Percentiles rank a stretch among this genome's conserved stretches.
phyloP scores from a whole-genome alignment of 352 stramenopile species.

The Phytophthora pinifolia region DNA sequence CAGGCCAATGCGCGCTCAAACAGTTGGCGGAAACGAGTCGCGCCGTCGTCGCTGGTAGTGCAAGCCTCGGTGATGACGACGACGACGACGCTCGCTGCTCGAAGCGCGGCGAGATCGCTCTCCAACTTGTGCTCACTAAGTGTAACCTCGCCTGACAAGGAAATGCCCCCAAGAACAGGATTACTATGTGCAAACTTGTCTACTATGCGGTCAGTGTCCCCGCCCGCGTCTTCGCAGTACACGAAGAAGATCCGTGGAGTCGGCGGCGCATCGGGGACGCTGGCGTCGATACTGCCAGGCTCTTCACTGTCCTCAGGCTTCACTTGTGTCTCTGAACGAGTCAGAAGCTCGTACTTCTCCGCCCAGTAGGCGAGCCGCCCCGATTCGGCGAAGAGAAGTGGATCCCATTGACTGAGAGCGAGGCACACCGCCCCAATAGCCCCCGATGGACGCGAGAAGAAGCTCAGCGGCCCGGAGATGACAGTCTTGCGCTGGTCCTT shows the following conservation, averaged over 20 bases:
- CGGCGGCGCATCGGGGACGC: not conserved
- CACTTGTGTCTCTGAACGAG: slow-evolving; percentile 7
- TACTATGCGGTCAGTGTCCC: slow-evolving; percentile 2
- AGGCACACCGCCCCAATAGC: slow-evolving; percentile 48
- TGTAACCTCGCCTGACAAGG: slow-evolving; percentile 11
- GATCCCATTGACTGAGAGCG: slow-evolving; percentile 44
- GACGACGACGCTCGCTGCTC: slow-evolving; percentile 23
- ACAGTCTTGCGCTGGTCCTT: slow-evolving; percentile 47
- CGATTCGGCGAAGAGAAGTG: slow-evolving; percentile 29
- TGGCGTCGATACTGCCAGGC: not conserved
- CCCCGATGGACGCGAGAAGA: slow-evolving; percentile 45
- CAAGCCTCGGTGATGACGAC: slow-evolving; percentile 47
- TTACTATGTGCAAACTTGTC: slow-evolving; percentile 21
- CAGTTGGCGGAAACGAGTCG: slow-evolving; percentile 24
- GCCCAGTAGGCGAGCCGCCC: slow-evolving; percentile 19
- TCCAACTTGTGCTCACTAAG: slow-evolving; percentile 19
- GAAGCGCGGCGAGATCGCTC: slow-evolving; percentile 25
- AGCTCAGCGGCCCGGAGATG: slow-evolving; percentile 36
- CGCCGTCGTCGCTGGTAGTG: slow-evolving; percentile 6
- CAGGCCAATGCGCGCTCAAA: slow-evolving; percentile 41
- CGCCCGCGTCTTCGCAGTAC: slow-evolving; percentile 13
- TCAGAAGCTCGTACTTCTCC: slow-evolving; percentile 23
- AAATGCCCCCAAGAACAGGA: slow-evolving; percentile 4
- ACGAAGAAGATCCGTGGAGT: slow-evolving; percentile 23
- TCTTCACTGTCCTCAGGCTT: not conserved